These are phyloP conservation scores for Tuber magnatum DNA, from an alignment of 495 filamentous ascomycete genomes.

Conservation along the genomic window DNA sequence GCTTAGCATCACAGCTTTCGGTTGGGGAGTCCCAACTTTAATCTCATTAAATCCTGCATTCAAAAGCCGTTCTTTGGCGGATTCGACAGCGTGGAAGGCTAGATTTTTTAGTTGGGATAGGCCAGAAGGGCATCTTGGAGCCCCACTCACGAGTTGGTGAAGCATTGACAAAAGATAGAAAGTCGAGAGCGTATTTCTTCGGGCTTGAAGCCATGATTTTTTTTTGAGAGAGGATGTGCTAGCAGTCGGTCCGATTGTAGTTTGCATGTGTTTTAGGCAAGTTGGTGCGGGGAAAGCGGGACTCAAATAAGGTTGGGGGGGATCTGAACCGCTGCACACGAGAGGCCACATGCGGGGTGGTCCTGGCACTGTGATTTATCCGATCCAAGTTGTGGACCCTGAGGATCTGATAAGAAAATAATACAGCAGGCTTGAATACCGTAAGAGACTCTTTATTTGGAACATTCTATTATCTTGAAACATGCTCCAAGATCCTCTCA, in stretches of 20 bases:
- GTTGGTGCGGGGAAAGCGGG: conserved; percentile 24
- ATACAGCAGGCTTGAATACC: not conserved
- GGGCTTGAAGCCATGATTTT: conserved; percentile 55
- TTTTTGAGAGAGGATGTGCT: conserved; percentile 1
- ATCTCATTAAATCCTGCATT: conserved; percentile 80
- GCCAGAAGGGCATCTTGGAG: not conserved
- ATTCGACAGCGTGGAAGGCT: conserved; percentile 93
- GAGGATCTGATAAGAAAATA: not conserved
- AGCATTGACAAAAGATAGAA: conserved; percentile 87
- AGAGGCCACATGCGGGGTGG: not conserved
- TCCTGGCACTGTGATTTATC: not conserved
- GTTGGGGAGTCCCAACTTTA: conserved; percentile 48
- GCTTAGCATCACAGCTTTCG: not conserved
- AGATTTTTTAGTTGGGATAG: conserved; percentile 12
- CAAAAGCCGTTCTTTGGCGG: conserved; percentile 62
- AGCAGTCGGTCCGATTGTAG: not conserved
- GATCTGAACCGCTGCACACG: not conserved
- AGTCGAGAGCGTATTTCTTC: conserved; percentile 64
- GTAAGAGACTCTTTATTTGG: not conserved
- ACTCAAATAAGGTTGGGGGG: not conserved
- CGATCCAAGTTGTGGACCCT: not conserved
- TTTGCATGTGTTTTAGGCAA: not conserved
- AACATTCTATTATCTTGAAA: not conserved
- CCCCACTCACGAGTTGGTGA: conserved; percentile 76
- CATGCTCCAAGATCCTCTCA: not conserved